Conservation (phyloP, 108 stramenopile species). For the Skeletonema grethae region DNA sequence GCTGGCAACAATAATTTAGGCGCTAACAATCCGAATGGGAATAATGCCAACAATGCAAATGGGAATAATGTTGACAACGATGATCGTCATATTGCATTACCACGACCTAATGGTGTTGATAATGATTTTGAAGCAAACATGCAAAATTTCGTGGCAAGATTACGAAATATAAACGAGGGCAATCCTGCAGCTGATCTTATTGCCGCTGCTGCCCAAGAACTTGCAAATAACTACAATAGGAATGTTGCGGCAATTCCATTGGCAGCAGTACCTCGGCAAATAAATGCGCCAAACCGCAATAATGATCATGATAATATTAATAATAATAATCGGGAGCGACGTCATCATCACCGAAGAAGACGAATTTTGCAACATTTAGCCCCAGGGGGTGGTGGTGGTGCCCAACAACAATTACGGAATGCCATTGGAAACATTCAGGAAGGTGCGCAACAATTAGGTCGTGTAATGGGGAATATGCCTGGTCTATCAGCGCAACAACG, state of each 20-base stretch:
- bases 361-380: background rate
- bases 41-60: background rate
- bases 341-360: background rate
- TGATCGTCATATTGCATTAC: background rate
- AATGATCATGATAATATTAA: background rate
- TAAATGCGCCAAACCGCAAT: background rate
- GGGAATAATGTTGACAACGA: background rate
- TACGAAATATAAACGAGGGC: background rate
- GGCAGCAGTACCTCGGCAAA: background rate
- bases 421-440: background rate
- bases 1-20: background rate
- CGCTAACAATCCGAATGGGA: background rate
- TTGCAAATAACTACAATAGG: background rate
- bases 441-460: background rate
- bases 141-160: background rate
- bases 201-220: background rate
- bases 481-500: background rate
- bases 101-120: background rate
- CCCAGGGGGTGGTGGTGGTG: background rate
- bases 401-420: background rate
- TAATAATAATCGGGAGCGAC: background rate
- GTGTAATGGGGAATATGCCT: background rate
- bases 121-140: background rate
- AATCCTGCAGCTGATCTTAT: slow-evolving; percentile 1
- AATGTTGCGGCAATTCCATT: background rate